These are phyloP conservation scores for Suhomyces yuchorum DNA, from an alignment of 1,139 yeast genomes.

Conservation along the genomic window DNA sequence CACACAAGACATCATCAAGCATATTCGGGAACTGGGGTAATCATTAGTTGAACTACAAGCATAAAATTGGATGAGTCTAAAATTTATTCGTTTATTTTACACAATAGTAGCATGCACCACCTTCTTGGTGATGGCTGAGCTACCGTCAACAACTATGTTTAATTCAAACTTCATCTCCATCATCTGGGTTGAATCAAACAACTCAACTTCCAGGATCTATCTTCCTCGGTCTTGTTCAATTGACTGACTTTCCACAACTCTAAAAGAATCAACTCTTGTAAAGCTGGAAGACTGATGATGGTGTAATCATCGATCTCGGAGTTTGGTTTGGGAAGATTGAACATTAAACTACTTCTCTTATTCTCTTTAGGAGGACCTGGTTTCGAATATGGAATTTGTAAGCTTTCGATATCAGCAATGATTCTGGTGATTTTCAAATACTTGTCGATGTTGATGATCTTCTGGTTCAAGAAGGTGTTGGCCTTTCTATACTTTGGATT, in stretches of 20 bases:
- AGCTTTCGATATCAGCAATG: conserved; percentile 74
- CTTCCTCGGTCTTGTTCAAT: conserved; percentile 59
- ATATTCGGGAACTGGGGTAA: too few relatives aligned
- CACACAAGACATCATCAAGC: conserved; percentile 18
- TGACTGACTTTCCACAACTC: conserved; percentile 73
- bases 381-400: conserved; percentile 62
- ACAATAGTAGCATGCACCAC: too few relatives aligned
- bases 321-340: conserved; percentile 14
- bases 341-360: conserved; percentile 26
- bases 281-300: conserved; percentile 44
- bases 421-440: conserved; percentile 73
- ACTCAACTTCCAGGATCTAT: conserved; percentile 74
- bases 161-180: background rate
- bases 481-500: conserved; percentile 70
- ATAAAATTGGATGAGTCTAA: too few relatives aligned
- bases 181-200: conserved; percentile 50
- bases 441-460: conserved; percentile 79
- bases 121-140: too few relatives aligned
- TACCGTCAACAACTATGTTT: too few relatives aligned
- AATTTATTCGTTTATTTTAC: too few relatives aligned
- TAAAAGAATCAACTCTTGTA: conserved; percentile 66
- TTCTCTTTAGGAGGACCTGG: conserved; percentile 23
- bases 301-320: conserved; percentile 12
- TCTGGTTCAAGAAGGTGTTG: conserved; percentile 57
- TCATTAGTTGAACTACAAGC: too few relatives aligned